Conservation (phyloP, 2,329 filamentous ascomycete genomes). For the Penicillium sp. region DNA sequence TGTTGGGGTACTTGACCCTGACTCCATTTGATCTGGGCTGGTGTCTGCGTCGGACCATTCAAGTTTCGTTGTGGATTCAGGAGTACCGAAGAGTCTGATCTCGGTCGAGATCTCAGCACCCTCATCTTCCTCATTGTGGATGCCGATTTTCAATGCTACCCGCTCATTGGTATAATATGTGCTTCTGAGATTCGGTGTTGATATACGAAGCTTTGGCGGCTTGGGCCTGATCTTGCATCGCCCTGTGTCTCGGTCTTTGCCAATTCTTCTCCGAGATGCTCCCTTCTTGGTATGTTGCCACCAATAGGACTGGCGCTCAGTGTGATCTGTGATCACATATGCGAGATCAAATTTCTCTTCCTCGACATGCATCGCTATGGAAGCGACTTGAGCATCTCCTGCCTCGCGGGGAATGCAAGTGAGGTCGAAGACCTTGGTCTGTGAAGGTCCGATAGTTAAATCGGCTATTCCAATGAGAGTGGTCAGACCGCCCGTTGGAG, state of each 20-base stretch:
- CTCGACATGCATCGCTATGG: slow-evolving; percentile 66
- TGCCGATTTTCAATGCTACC: slow-evolving; percentile 68
- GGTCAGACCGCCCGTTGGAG: slow-evolving; percentile 38
- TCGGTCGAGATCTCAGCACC: slow-evolving; percentile 74
- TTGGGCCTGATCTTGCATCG: slow-evolving; percentile 78
- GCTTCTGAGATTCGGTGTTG: slow-evolving; percentile 62
- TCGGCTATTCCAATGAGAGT: slow-evolving; percentile 63
- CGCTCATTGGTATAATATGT: slow-evolving; percentile 87
- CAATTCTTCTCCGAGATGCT: slow-evolving; percentile 42
- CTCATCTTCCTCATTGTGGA: slow-evolving; percentile 83
- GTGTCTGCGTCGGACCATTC: slow-evolving; percentile 50
- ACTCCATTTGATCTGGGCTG: slow-evolving; percentile 21
- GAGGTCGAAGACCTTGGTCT: slow-evolving; percentile 73
- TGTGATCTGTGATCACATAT: slow-evolving; percentile 61
- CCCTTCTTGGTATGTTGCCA: slow-evolving; percentile 46
- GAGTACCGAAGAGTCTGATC: slow-evolving; percentile 66
- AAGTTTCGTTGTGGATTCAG: slow-evolving; percentile 51
- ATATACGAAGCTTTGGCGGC: slow-evolving; percentile 87
- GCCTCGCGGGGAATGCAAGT: slow-evolving; percentile 77
- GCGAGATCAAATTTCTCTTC: slow-evolving; percentile 69
- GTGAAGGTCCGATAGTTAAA: slow-evolving; percentile 68
- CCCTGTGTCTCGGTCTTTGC: slow-evolving; percentile 54
- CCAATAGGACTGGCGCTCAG: slow-evolving; percentile 42
- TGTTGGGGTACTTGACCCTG: slow-evolving; percentile 30
- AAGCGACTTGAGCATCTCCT: slow-evolving; percentile 71